These are phyloP conservation scores for Acrocalymma vagum DNA, from an alignment of 2,329 filamentous ascomycete genomes.

Conservation along the genomic window DNA sequence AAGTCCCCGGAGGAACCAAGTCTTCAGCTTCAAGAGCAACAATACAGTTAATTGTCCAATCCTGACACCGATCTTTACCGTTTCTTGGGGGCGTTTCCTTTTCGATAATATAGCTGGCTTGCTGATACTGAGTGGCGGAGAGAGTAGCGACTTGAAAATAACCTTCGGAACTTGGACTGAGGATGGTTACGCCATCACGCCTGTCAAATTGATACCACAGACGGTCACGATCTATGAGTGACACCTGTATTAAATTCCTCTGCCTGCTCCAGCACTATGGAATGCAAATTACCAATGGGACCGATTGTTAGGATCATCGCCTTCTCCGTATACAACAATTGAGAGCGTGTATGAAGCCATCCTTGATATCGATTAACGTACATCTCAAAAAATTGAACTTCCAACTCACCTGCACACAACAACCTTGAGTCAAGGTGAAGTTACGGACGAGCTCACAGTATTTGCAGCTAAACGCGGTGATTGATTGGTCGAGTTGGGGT, in stretches of 20 bases:
- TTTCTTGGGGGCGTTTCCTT: constrained; percentile 8
- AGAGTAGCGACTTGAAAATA: constrained; percentile 6
- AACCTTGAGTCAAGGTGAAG: too few species aligned
- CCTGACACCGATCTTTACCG: constrained; percentile 10
- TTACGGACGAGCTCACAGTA: too few species aligned
- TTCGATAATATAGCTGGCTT: constrained; percentile 7
- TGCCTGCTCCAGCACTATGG: constrained; percentile 1
- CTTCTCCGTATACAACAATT: constrained; percentile 6
- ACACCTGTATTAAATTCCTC: constrained; percentile 5
- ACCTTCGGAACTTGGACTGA: constrained; percentile 8
- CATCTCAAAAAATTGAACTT: too few species aligned
- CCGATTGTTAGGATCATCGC: constrained; percentile 9
- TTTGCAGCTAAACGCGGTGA: too few species aligned
- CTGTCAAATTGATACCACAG: constrained; percentile 8
- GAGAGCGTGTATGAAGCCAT: constrained; percentile 7
- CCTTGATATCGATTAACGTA: too few species aligned
- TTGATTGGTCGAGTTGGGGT: too few species aligned
- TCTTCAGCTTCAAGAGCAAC: constrained; percentile 11
- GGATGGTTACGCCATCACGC: constrained; percentile 1
- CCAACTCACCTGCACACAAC: too few species aligned
- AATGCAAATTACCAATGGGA: constrained; percentile 9
- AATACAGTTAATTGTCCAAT: constrained; percentile 11
- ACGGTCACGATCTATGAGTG: constrained; percentile 1
- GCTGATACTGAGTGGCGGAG: constrained; percentile 5
- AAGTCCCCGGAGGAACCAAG: constrained; percentile 1